A percentile compares a stretch with the other conserved stretches of the same genome.
Evolutionary conservation across 768 basidiomycete genomes (phyloP).

Genomic region (Boletus insuetus): DNA sequence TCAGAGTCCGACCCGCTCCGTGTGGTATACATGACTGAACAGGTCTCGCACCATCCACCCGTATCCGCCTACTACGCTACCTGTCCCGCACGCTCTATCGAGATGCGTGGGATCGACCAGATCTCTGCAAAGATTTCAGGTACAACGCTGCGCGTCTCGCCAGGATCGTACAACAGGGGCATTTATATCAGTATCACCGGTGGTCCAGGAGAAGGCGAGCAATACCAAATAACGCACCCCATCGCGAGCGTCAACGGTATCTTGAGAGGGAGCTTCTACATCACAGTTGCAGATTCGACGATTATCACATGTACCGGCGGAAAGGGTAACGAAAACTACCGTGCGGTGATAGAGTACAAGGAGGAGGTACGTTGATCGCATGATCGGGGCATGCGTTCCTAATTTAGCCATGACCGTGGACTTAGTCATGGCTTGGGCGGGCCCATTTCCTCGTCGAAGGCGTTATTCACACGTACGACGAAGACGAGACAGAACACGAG

Average conservation of each 20-base stretch:
- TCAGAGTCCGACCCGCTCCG: constrained; percentile 45
- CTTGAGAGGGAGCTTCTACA: constrained; percentile 86
- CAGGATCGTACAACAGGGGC: constrained; percentile 86
- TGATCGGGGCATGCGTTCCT: background rate
- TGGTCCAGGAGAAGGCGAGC: constrained; percentile 72
- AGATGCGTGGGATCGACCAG: constrained; percentile 84
- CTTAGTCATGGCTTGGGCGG: constrained; percentile 83
- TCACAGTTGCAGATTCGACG: constrained; percentile 77
- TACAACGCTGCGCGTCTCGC: constrained; percentile 75
- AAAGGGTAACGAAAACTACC: constrained; percentile 56
- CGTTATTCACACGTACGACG: constrained; percentile 79
- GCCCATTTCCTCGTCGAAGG: constrained; percentile 86
- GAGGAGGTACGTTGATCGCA: constrained; percentile 69
- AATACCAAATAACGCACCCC: constrained; percentile 88
- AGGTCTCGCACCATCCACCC: constrained; percentile 96
- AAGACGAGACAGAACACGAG: constrained; percentile 57
- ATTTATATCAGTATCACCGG: constrained; percentile 78
- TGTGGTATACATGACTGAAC: constrained; percentile 84
- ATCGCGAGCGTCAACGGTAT: constrained; percentile 89
- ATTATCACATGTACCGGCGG: constrained; percentile 80
- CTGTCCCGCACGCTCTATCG: constrained; percentile 71
- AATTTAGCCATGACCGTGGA: background rate
- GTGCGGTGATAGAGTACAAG: constrained; percentile 90
- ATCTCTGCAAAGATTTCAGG: constrained; percentile 91
- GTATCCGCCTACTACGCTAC: constrained; percentile 80